phyloP scores from a whole-genome alignment of 2,329 filamentous ascomycete genomes.

The Venturia aucupariae region DNA sequence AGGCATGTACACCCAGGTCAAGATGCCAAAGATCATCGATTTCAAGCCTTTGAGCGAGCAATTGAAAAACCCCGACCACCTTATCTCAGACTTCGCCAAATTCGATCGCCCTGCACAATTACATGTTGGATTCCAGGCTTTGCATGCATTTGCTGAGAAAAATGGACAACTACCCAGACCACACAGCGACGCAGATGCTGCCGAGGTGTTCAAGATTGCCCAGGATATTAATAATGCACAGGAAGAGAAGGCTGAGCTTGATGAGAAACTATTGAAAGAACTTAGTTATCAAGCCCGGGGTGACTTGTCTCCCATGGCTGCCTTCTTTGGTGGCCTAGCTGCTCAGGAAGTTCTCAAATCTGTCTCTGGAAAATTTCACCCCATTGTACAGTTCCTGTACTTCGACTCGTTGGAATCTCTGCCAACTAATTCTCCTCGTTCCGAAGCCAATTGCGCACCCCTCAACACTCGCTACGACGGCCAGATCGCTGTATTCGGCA shows the following conservation, averaged over 20 bases:
- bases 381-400: conserved; percentile 93
- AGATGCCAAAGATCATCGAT: conserved; percentile 91
- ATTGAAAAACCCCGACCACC: conserved; percentile 76
- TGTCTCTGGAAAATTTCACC: conserved; percentile 94
- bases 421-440: conserved; percentile 63
- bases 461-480: conserved; percentile 83
- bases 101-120: conserved; percentile 91
- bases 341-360: conserved; percentile 95
- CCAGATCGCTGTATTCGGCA: conserved; percentile 92
- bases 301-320: conserved; percentile 84
- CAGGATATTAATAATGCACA: conserved; percentile 58
- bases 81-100: conserved; percentile 95
- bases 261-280: conserved; percentile 88
- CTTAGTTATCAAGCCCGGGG: conserved; percentile 89
- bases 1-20: conserved; percentile 89
- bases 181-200: conserved; percentile 76
- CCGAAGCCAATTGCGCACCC: conserved; percentile 81
- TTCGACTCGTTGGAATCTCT: conserved; percentile 97
- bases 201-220: conserved; percentile 65
- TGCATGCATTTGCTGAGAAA: conserved; percentile 78
- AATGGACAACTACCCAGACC: conserved; percentile 65
- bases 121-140: conserved; percentile 83
- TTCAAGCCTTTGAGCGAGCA: conserved; percentile 75
- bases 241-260: conserved; percentile 69
- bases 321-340: conserved; percentile 86